These are phyloP conservation scores for Phytophthora rubi DNA, from an alignment of 352 stramenopile species.

Conservation along the genomic window DNA sequence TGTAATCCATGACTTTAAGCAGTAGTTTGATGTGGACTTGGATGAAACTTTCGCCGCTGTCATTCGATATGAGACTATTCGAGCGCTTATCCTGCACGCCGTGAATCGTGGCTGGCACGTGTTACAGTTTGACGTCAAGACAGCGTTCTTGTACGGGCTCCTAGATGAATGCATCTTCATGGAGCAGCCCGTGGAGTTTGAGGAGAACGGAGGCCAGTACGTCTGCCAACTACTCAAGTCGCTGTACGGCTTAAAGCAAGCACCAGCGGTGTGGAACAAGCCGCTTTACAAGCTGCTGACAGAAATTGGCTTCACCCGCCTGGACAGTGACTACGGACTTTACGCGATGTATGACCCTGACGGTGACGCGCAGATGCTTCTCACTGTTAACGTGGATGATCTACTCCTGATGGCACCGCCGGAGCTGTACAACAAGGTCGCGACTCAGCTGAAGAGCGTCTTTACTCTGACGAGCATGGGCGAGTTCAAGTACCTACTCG, in stretches of 20 bases:
- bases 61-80: background rate
- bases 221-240: background rate
- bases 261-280: slow-evolving; percentile 14
- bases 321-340: slow-evolving; percentile 14
- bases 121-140: background rate
- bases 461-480: slow-evolving; percentile 33
- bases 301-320: background rate
- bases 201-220: background rate
- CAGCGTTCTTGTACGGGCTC: background rate
- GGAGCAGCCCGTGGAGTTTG: background rate
- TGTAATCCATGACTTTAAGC: background rate
- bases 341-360: slow-evolving; percentile 10
- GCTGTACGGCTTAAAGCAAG: background rate
- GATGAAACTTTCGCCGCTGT: background rate
- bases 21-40: background rate
- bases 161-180: background rate
- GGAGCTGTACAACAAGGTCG: background rate
- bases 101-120: background rate
- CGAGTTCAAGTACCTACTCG: slow-evolving; percentile 13
- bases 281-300: background rate
- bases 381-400: slow-evolving; percentile 22
- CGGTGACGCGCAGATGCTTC: background rate
- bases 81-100: background rate
- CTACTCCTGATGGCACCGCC: slow-evolving; percentile 10
- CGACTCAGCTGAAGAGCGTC: background rate